Base-by-base conservation (phyloP, 805 yeast genomes). In the Yarrowia osloensis region DNA sequence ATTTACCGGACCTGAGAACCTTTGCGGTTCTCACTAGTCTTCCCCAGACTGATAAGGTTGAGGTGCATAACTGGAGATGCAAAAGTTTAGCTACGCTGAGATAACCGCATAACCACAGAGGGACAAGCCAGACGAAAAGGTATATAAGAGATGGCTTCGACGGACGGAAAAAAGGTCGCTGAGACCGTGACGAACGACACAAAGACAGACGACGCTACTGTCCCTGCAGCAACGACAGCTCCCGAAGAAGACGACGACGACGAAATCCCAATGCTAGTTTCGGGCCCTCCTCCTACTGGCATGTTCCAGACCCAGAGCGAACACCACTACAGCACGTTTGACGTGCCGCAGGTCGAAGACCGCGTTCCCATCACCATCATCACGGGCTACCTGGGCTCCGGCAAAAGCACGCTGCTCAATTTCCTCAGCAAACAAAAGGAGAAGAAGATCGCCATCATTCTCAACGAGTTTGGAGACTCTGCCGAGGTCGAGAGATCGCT, bases 361-460 rank as follows among this genome's bases (percentile, higher is more conserved):
- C 87, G 86, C 74, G 93, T 93, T 5, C 99, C 99, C 0, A 86
- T 95, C 19, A 91, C 98, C 0, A 91, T 95, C 17, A 86, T 95
- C 42, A 94, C 99, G 0, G 99, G 99, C 2, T 95, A 93, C 74
- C 78, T 95, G 44, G 99, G 99, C 0, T 88, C 97, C 13, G 99
- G 99, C 1, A 95, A 95, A 74, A 88, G 78, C 0, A 94, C 98
- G 0, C 77, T 95, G 55, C 80, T 95, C 29, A 91, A 90, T 65
- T 81, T 83, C 67, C 85, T 95, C 19, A 91, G 97, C 0, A 70
- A 69, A 28, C 78, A 82, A 67, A 84, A 83, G 65, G 86, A 91
- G n/a, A 85, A 86, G 76, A 85, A 88, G 73, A 82, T 95, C 31
- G 99, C 99, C 0, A 91, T 95, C 8, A 92, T 95, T 15, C 79